A percentile compares a stretch with the other conserved stretches of the same genome.
Evolutionary conservation across 257 asterid species (phyloP).

Genomic region (Solanum lycopersicoides): DNA sequence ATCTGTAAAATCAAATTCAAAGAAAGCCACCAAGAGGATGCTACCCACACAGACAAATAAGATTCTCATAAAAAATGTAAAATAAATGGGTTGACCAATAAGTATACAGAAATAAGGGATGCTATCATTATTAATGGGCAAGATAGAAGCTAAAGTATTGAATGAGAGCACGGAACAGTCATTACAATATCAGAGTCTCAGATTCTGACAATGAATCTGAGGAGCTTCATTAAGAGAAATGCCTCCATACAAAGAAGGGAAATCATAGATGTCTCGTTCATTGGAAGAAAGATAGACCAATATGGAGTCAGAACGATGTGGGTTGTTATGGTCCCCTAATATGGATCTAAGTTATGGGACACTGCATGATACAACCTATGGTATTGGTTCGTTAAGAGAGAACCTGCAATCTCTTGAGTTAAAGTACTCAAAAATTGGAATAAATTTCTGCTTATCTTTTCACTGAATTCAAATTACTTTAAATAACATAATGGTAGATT

Average conservation of each 20-base stretch:
- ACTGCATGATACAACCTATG: neutral
- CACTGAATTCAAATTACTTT: neutral
- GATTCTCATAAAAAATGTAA: neutral
- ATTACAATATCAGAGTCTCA: neutral
- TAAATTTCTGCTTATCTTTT: neutral
- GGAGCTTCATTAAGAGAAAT: neutral
- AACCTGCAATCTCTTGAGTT: neutral
- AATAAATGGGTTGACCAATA: neutral
- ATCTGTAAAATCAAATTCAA: neutral
- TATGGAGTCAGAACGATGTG: neutral
- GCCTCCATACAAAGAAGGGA: neutral
- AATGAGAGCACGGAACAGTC: neutral
- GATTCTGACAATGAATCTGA: neutral
- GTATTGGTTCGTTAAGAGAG: neutral
- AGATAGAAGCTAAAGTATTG: neutral
- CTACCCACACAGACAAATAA: neutral
- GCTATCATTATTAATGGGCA: neutral
- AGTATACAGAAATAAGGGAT: neutral
- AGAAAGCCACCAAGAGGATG: neutral
- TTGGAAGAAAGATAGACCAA: neutral
- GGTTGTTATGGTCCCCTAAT: neutral
- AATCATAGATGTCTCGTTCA: neutral
- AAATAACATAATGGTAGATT: neutral
- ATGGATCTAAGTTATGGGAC: neutral
- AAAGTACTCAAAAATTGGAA: neutral